phyloP scores from a whole-genome alignment of 164 flowering plant genomes.

The grape (Vitis vinifera) region ASM3070453v1 NC_081813.1:2641501-2642000 shows the following conservation, averaged over 20 bases:
- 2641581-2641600: background rate
- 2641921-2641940: no score
- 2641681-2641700: slow-evolving; percentile 2
- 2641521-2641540: background rate
- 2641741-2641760: slow-evolving; percentile 30
- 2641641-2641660: no score
- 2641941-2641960: no score
- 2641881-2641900: no score
- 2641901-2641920: background rate
- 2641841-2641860: slow-evolving; percentile 21
- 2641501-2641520: background rate
- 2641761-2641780: slow-evolving; percentile 52
- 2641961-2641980: no score
- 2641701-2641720: slow-evolving; percentile 29
- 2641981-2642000: slow-evolving; percentile 1
- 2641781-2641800: slow-evolving; percentile 39
- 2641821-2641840: slow-evolving; percentile 24
- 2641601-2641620: background rate
- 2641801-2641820: slow-evolving; percentile 32
- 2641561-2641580: no score
- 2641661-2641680: background rate
- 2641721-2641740: slow-evolving; percentile 38
- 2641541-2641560: background rate
- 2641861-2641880: slow-evolving; percentile 28
- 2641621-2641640: background rate